Base-by-base conservation (phyloP, 441 rosid species). In the Pelargonium australe region DNA sequence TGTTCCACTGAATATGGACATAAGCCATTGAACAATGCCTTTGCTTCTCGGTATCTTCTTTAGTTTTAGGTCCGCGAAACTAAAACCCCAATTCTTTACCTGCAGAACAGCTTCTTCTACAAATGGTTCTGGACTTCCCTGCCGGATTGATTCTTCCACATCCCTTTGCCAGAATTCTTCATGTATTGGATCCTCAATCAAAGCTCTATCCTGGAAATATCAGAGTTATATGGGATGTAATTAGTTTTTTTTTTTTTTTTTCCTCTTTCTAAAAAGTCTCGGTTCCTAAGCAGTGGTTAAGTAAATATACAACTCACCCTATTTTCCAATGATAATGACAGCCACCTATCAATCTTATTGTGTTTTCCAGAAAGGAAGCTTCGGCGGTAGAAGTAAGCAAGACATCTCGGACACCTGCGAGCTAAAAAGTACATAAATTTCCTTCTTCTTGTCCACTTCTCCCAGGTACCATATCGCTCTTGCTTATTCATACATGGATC, bases 131-230 rank as follows among this genome's bases (percentile, higher is more conserved):
- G 77, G 83, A 73, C 70, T 78, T 66, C 85, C 85, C 72, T 84
- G 94, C 72, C 88, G 78, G 71, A 85, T 80, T 23, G 91, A 86
- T 79, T 88, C 94, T 76, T 88, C 94, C 25, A 86, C 86, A 71
- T 88, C 91, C 77, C 94, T 88, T 53, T 85, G 91, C 91, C 87
- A 86, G 77, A 84, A 85, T 67, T 85, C 94, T 77, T 84, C 88
- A 68, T 85, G 73, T 71, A 82, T 70, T 47, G 91, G 86, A 57
- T 85, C 89, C 73, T 85, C 85, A 10, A 88, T 76, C 72, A 85
- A 71, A 57, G 87, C 83, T 82, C 75, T 81, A 63, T 88, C 94
- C 91, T 86, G 69, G 16, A 74, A 76, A 28, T 43, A 74, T 12
- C n/a, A 65, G 40, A 7, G 12, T 31, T 31, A 31, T 31, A 44